Evolutionary conservation across 1,284 basidiomycete genomes (phyloP).

Genomic region (Puccinia triticina): DNA sequence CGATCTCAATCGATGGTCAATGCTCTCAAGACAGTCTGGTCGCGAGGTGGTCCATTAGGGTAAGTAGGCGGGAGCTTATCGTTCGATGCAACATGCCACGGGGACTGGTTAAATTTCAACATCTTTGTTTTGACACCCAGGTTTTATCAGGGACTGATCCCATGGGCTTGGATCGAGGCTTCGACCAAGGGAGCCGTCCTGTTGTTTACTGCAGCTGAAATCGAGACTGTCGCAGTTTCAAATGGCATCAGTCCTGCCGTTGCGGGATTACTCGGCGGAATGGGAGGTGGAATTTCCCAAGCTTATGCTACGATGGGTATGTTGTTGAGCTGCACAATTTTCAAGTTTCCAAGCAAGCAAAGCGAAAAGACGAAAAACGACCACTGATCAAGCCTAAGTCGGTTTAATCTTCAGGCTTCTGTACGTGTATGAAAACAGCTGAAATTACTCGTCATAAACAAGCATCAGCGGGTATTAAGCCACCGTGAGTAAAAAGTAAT

Average conservation of each 20-base stretch:
- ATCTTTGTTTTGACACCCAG: conserved; percentile 8
- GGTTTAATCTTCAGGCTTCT: conserved; percentile 71
- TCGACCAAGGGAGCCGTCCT: conserved; percentile 97
- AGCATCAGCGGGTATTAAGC: conserved; percentile 81
- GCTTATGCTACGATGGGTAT: conserved; percentile 99
- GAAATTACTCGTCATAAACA: conserved; percentile 98
- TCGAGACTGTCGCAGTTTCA: conserved; percentile 72
- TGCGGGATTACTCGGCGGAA: conserved; percentile 89
- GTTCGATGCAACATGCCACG: background rate
- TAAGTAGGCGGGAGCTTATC: conserved; percentile 58
- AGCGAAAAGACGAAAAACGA: background rate
- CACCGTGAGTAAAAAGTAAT: conserved; percentile 74
- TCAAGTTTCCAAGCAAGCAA: background rate
- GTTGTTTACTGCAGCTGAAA: conserved; percentile 92
- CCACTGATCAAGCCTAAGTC: background rate
- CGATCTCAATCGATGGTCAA: conserved; percentile 85
- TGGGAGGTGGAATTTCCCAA: conserved; percentile 96
- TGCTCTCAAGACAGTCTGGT: conserved; percentile 84
- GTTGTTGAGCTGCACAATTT: conserved; percentile 58
- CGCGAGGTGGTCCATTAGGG: conserved; percentile 82
- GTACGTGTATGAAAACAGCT: conserved; percentile 96
- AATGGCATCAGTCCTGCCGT: conserved; percentile 75
- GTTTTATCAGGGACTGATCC: conserved; percentile 96
- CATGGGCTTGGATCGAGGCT: conserved; percentile 99
- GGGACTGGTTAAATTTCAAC: background rate